A percentile compares a stretch with the other conserved stretches of the same genome.
phyloP scores from a whole-genome alignment of 129 eudicot genomes.

The Escallonia herrerae region DNA sequence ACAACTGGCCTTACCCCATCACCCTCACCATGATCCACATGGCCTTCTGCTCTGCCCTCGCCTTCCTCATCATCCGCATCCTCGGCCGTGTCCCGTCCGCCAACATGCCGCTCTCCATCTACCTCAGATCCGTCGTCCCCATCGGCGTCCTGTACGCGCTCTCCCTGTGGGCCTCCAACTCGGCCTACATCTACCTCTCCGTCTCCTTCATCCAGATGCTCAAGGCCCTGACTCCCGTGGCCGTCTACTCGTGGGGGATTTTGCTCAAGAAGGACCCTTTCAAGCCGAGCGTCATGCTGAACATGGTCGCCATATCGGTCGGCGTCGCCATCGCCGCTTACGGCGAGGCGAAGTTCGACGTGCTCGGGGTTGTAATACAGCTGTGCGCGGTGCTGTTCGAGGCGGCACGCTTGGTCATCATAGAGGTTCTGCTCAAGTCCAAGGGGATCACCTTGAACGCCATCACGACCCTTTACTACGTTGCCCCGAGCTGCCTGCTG shows the following conservation, averaged over 20 bases:
- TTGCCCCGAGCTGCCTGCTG: slow-evolving; percentile 67
- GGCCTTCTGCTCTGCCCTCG: slow-evolving; percentile 51
- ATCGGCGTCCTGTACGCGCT: slow-evolving; percentile 51
- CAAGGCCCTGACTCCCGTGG: slow-evolving; percentile 69
- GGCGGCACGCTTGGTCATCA: slow-evolving; percentile 65
- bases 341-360: slow-evolving; percentile 56
- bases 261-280: slow-evolving; percentile 40
- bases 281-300: slow-evolving; percentile 29
- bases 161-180: slow-evolving; percentile 53
- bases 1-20: slow-evolving; percentile 62
- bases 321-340: slow-evolving; percentile 79
- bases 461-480: slow-evolving; percentile 57
- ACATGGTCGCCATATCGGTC: slow-evolving; percentile 56
- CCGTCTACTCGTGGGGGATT: slow-evolving; percentile 49
- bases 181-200: slow-evolving; percentile 66
- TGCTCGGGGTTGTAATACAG: slow-evolving; percentile 44
- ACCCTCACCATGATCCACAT: slow-evolving; percentile 70
- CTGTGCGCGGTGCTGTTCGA: slow-evolving; percentile 61
- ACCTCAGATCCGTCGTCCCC: slow-evolving; percentile 58
- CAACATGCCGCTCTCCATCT: slow-evolving; percentile 41
- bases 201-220: slow-evolving; percentile 72
- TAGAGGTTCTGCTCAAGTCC: slow-evolving; percentile 42
- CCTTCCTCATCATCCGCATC: slow-evolving; percentile 31
- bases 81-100: slow-evolving; percentile 47
- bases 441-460: slow-evolving; percentile 64